Evolutionary conservation across 2,329 filamentous ascomycete genomes (phyloP).

Genomic region (Colletotrichum scovillei): DNA sequence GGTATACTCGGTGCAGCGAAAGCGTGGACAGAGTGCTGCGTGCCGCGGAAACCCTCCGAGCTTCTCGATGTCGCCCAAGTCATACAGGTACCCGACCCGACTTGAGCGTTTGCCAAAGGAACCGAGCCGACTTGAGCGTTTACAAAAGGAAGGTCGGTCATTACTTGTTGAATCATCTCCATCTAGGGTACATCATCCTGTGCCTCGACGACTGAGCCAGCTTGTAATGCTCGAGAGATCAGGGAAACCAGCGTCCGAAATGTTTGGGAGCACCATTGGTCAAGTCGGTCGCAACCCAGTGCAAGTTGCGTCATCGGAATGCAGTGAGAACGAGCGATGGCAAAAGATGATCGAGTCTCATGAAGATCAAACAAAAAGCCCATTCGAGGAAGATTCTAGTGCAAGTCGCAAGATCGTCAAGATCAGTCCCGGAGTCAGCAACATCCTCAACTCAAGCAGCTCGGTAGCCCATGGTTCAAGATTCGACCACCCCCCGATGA

Average conservation of each 20-base stretch:
- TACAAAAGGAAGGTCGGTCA: neutral
- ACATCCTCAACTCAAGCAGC: neutral
- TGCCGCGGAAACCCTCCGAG: neutral
- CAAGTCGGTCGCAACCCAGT: constrained; percentile 1
- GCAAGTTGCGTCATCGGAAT: neutral
- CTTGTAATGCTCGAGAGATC: neutral
- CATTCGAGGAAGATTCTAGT: neutral
- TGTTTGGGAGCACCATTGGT: constrained; percentile 14
- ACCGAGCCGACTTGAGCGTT: neutral
- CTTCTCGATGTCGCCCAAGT: neutral
- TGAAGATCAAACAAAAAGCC: neutral
- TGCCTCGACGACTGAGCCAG: constrained; percentile 30
- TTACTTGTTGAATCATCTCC: constrained; percentile 21
- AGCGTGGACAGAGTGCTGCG: neutral
- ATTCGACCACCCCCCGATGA: neutral
- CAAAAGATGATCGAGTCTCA: neutral
- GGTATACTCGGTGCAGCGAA: neutral
- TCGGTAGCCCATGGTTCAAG: neutral
- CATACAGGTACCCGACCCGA: neutral
- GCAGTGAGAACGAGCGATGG: constrained; percentile 21
- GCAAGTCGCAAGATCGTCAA: neutral
- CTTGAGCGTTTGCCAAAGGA: neutral
- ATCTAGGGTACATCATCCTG: constrained; percentile 25
- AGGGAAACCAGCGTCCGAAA: neutral
- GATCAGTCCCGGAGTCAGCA: constrained; percentile 20